phyloP scores from a whole-genome alignment of 2,329 filamentous ascomycete genomes.

The Talaromyces funiculosus region DNA sequence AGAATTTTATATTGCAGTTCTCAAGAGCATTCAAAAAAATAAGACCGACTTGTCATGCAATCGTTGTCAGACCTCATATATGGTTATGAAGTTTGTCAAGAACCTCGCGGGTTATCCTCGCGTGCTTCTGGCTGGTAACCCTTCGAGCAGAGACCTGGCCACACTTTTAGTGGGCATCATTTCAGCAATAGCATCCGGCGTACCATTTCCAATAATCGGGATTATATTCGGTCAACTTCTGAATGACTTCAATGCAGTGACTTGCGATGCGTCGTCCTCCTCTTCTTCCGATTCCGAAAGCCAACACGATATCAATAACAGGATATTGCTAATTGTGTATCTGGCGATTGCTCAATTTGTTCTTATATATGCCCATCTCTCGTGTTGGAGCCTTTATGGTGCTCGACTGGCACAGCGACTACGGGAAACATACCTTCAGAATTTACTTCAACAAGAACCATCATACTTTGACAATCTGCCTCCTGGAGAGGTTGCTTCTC shows the following conservation, averaged over 20 bases:
- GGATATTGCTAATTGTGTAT: conserved; percentile 58
- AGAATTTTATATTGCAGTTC: background rate
- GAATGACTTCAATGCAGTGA: conserved; percentile 32
- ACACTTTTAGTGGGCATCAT: conserved; percentile 25
- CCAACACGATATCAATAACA: conserved; percentile 28
- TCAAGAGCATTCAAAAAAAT: background rate
- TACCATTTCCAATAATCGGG: conserved; percentile 35
- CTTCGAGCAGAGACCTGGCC: conserved; percentile 27
- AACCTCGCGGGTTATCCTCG: conserved; percentile 31
- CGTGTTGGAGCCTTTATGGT: conserved; percentile 60
- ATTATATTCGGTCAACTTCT: conserved; percentile 39
- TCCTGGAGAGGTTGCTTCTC: conserved; percentile 57
- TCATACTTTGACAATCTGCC: conserved; percentile 59
- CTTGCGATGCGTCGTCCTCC: conserved; percentile 17
- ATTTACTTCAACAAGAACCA: conserved; percentile 56
- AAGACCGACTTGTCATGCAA: background rate
- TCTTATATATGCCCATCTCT: conserved; percentile 59
- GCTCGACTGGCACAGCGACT: conserved; percentile 59
- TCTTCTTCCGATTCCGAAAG: background rate
- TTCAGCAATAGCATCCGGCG: conserved; percentile 30
- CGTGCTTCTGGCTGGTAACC: conserved; percentile 34
- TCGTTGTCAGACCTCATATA: background rate
- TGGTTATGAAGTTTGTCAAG: conserved; percentile 24
- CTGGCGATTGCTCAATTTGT: conserved; percentile 59
- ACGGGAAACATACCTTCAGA: conserved; percentile 55